These are phyloP conservation scores for Calonectria hongkongensis DNA, from an alignment of 2,329 filamentous ascomycete species.

Conservation along the genomic window DNA sequence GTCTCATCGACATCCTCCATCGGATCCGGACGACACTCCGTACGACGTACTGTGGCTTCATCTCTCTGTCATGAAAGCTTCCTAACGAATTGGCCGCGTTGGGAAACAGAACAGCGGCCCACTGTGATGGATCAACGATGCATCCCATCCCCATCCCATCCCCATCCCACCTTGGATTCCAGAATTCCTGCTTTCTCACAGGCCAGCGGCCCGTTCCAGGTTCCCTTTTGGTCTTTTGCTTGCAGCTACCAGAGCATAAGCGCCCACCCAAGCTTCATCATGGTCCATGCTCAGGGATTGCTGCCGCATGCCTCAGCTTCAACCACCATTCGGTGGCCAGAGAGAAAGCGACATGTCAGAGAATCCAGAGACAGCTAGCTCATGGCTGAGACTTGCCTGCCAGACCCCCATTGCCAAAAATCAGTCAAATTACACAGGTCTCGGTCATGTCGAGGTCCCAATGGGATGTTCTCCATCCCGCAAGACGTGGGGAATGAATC, in stretches of 20 bases:
- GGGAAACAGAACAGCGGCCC: constrained; percentile 2
- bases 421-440: constrained; percentile 7
- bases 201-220: constrained; percentile 23
- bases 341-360: constrained; percentile 35
- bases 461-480: constrained; percentile 15
- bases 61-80: constrained; percentile 6
- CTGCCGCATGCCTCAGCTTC: constrained; percentile 20
- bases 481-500: background rate
- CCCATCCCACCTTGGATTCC: constrained; percentile 15
- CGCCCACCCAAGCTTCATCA: constrained; percentile 20
- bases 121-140: constrained; percentile 26
- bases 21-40: constrained; percentile 13
- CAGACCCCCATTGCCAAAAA: background rate
- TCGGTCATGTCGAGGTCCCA: constrained; percentile 4
- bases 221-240: constrained; percentile 12
- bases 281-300: constrained; percentile 20
- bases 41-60: constrained; percentile 18
- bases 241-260: constrained; percentile 20
- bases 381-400: constrained; percentile 28
- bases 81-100: constrained; percentile 7
- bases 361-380: constrained; percentile 22
- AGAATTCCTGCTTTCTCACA: constrained; percentile 15
- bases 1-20: constrained; percentile 14
- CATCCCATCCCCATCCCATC: constrained; percentile 6
- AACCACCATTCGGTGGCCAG: constrained; percentile 24